Evolutionary conservation across 2,329 filamentous ascomycete species (phyloP).

Genomic region (Trichoderma oligosporum): DNA sequence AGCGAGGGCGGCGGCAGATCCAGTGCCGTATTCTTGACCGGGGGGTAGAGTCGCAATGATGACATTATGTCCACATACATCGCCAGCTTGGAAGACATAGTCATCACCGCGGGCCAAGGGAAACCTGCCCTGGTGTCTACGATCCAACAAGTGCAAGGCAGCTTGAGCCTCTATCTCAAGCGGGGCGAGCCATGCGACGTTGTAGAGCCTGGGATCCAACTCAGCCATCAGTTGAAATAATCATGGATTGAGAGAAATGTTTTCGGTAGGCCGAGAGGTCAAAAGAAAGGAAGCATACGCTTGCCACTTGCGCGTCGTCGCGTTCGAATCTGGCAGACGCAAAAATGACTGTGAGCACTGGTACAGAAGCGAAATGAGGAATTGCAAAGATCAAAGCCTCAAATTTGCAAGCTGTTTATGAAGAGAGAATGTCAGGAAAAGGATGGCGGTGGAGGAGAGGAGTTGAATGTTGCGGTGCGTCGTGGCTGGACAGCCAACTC

Average conservation of each 20-base stretch:
- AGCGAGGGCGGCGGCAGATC: conserved; percentile 33
- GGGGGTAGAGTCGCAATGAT: conserved; percentile 35
- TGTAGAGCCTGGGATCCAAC: conserved; percentile 27
- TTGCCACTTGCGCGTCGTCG: too few relatives aligned
- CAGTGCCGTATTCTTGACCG: conserved; percentile 35
- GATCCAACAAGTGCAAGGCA: conserved; percentile 35
- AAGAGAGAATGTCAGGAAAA: too few relatives aligned
- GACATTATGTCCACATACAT: conserved; percentile 36
- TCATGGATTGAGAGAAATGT: neutral
- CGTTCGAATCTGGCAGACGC: too few relatives aligned
- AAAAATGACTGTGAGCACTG: too few relatives aligned
- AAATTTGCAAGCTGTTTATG: too few relatives aligned
- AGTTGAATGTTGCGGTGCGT: too few relatives aligned
- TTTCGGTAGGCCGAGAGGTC: neutral
- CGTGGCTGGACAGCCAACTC: too few relatives aligned
- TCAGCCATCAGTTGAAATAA: neutral
- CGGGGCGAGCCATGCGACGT: conserved; percentile 37
- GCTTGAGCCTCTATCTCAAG: conserved; percentile 36
- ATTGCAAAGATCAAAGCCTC: too few relatives aligned
- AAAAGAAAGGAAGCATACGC: too few relatives aligned
- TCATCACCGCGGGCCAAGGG: conserved; percentile 31
- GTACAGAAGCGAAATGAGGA: too few relatives aligned
- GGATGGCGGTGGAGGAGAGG: too few relatives aligned
- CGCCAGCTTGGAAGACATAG: conserved; percentile 36
- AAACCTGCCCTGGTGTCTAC: conserved; percentile 33